Evolutionary conservation across 31 red algal genomes (phyloP).

Genomic region (Bonnemaisonia californica): DNA sequence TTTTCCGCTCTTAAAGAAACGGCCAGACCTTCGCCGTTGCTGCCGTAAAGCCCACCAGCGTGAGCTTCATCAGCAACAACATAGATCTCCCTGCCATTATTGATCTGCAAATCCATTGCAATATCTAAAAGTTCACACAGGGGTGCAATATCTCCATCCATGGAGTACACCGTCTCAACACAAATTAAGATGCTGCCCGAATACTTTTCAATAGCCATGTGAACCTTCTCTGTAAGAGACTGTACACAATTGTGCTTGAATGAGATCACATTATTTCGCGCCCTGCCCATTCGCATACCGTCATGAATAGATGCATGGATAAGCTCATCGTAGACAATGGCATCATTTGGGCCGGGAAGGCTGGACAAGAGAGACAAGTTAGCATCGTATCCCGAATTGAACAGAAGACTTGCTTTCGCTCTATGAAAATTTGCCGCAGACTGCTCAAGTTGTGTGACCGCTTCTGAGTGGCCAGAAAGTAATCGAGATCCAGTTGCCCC

Average conservation of each 20-base stretch:
- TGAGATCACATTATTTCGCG: slow-evolving; percentile 20
- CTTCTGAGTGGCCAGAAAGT: slow-evolving; percentile 79
- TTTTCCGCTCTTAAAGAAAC: slow-evolving; percentile 24
- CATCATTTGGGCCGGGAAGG: slow-evolving; percentile 50
- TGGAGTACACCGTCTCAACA: slow-evolving; percentile 95
- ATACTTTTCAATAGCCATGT: neutral
- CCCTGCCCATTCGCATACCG: slow-evolving; percentile 76
- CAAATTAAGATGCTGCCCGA: slow-evolving; percentile 59
- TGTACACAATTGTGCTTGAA: slow-evolving; percentile 85
- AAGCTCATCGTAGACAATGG: slow-evolving; percentile 80
- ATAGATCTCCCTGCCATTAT: slow-evolving; percentile 16
- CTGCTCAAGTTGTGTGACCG: slow-evolving; percentile 57
- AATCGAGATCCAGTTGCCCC: slow-evolving; percentile 94
- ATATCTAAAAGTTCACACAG: slow-evolving; percentile 41
- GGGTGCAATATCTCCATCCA: slow-evolving; percentile 95
- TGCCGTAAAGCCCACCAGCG: slow-evolving; percentile 79
- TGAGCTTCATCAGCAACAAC: slow-evolving; percentile 98
- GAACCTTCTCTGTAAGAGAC: slow-evolving; percentile 24
- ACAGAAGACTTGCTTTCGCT: slow-evolving; percentile 58
- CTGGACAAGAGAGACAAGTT: slow-evolving; percentile 82
- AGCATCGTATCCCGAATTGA: slow-evolving; percentile 91
- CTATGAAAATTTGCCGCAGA: slow-evolving; percentile 66
- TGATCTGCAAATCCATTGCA: neutral
- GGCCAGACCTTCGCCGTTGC: slow-evolving; percentile 70
- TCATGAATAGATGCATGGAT: slow-evolving; percentile 92